Percentiles rank a stretch among this genome's conserved stretches.
phyloP scores from a whole-genome alignment of 179 eudicot genomes.

The Silene noctiflora region DNA sequence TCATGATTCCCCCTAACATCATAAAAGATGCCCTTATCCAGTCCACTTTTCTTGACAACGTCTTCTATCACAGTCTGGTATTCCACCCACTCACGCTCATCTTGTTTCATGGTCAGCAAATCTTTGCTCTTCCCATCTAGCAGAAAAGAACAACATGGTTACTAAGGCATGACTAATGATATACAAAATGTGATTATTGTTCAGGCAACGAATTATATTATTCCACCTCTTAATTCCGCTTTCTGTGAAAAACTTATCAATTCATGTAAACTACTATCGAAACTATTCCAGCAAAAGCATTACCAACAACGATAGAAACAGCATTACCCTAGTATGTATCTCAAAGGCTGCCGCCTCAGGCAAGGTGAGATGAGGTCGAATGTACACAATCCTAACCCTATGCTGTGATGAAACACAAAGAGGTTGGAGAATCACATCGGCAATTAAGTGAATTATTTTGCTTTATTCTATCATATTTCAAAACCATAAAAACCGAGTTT shows the following conservation, averaged over 20 bases:
- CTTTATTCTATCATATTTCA: too few species aligned
- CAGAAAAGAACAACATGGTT: background rate
- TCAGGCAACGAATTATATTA: background rate
- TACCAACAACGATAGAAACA: too few species aligned
- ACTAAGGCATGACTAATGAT: background rate
- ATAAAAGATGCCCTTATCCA: conserved; percentile 59
- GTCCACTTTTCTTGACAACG: conserved; percentile 73
- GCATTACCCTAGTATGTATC: too few species aligned
- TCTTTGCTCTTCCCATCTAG: conserved; percentile 97
- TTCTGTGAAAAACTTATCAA: background rate
- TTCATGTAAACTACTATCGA: background rate
- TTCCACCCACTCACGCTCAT: conserved; percentile 86
- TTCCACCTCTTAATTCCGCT: background rate
- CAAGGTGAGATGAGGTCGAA: too few species aligned
- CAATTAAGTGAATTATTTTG: too few species aligned
- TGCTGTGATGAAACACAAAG: too few species aligned
- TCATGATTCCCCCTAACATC: conserved; percentile 98
- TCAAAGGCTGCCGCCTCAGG: too few species aligned
- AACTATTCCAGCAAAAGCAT: too few species aligned
- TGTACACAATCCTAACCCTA: too few species aligned
- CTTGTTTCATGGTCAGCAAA: conserved; percentile 70
- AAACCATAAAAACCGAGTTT: too few species aligned
- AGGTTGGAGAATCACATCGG: too few species aligned
- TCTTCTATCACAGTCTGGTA: conserved; percentile 68
- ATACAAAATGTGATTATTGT: background rate